Evolutionary conservation across 306 rosid genomes (phyloP), one percentile per base, ranked within the genome.

Genomic region (Vigna trinervia): DNA sequence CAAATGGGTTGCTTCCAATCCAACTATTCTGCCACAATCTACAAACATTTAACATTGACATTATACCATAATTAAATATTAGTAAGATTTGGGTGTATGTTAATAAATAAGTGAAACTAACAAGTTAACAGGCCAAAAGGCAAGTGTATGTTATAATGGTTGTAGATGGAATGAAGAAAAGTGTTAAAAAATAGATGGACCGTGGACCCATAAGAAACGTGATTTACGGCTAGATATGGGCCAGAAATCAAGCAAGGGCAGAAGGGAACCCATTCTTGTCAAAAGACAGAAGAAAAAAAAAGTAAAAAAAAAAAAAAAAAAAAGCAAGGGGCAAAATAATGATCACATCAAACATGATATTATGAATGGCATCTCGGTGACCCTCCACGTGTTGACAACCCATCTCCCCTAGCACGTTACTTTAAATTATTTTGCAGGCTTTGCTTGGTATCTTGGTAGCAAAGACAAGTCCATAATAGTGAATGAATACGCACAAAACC

Each of bases 341-440:
- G 11, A 13, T 47, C 47, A 64, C 32, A 19, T 36, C 23, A 64
- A 2, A 5, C 53, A 74, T 14, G 45, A 39, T 67, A 39, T 48
- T 67, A 71, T 41, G 56, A 71, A 76, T 52, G 22, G 52, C 56
- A 62, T 69, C 58, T 69, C 54, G 46, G 81, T 70, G 60, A 71
- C 79, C 82, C 39, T 80, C 80, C 85, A 84, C 87, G 87, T 84
- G 85, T 81, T 53, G 41, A 72, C 80, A 80, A 5, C 58, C 70
- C 74, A 52, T 84, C 74, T 51, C 74, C 2, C 15, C 59, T 67
- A 67, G 58, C 83, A 73, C 45, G 80, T 76, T 80, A 59, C 70
- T 32, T 69, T 73, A 54, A 51, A 84, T 67, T 84, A 70, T 80
- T 79, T 77, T 77, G 77, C 77, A 65, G 80, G 43, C 77, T 76